Base-by-base conservation (phyloP, 1,284 basidiomycete species). In the Heterobasidion parviporum region DNA sequence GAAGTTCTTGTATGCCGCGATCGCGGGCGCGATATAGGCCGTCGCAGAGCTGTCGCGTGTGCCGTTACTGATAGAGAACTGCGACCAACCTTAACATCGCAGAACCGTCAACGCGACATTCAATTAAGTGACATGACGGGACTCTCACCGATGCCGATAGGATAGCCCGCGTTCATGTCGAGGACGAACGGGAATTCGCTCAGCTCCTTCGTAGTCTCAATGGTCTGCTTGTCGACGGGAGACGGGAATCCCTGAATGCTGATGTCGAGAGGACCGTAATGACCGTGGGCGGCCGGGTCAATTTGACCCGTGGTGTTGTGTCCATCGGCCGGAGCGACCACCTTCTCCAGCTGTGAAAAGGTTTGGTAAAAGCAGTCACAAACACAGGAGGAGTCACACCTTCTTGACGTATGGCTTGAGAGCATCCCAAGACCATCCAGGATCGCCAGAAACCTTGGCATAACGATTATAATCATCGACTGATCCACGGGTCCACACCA, bases 141-240 rank as follows among this genome's bases (percentile, higher is more conserved):
- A 49, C 12, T 57, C 62, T 15, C 41, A 71, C 70, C 65, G 43
- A 70, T 53, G 34, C 71, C 71, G 26, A 71, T 55, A 1, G 65
- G 64, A 52, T 63, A 57, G 5, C 71, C 72, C 8, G 64, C 64
- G 51, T 72, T 73, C 61, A 65, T 64, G 52, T 74, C 72, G 8
- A 59, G 44, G 51, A 68, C 71, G 61, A 65, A 73, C 2, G 64
- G 59, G 57, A 67, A 71, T 7, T 58, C 60, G n/a, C 50, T n/a
- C 5, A 67, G 45, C 47, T 68, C 57, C 26, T 60, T 46, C 2
- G 60, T 63, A 4, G 62, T 61, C 8, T 59, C 43, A 15, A 67
- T 52, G 10, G 68, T 60, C 7, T 60, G 60, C 9, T 51, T 12
- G 53, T 71, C 71, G 9, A 69, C 64, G 6, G 56, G 50, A 3